Percentiles rank a stretch among this genome's conserved stretches.
phyloP scores from a whole-genome alignment of 2,329 filamentous ascomycete species.

The Fusarium luffae region DNA sequence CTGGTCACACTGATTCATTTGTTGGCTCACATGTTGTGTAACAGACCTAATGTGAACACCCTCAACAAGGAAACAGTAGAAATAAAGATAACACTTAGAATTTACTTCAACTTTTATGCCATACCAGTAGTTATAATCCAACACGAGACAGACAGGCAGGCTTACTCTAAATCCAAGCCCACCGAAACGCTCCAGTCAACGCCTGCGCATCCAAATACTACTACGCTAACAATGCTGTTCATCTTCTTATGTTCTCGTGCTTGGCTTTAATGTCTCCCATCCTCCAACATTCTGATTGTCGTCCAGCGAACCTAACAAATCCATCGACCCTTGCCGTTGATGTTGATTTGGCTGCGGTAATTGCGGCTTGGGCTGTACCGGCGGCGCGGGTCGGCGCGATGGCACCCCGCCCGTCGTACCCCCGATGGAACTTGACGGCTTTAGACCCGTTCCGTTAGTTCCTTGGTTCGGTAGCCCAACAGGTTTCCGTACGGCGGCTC shows the following conservation, averaged over 20 bases:
- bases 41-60: conserved; percentile 1
- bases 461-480: conserved; percentile 40
- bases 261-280: conserved; percentile 68
- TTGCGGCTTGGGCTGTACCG: conserved; percentile 32
- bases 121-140: conserved; percentile 1
- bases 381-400: conserved; percentile 37
- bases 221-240: not conserved
- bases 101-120: conserved; percentile 9
- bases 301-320: conserved; percentile 60
- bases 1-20: conserved; percentile 1
- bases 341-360: conserved; percentile 43
- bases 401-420: conserved; percentile 36
- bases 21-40: not conserved
- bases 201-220: conserved; percentile 21
- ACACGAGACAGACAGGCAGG: conserved; percentile 12
- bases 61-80: not conserved
- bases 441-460: conserved; percentile 37
- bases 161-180: not conserved
- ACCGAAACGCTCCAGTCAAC: conserved; percentile 21
- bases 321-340: conserved; percentile 48
- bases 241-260: conserved; percentile 38
- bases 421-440: conserved; percentile 25
- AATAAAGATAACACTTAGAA: not conserved
- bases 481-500: conserved; percentile 41
- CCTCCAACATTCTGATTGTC: conserved; percentile 62